Evolutionary conservation across 2,329 filamentous ascomycete genomes (phyloP), one percentile per base, ranked within the genome.

Genomic region (Neonectria hederae): DNA sequence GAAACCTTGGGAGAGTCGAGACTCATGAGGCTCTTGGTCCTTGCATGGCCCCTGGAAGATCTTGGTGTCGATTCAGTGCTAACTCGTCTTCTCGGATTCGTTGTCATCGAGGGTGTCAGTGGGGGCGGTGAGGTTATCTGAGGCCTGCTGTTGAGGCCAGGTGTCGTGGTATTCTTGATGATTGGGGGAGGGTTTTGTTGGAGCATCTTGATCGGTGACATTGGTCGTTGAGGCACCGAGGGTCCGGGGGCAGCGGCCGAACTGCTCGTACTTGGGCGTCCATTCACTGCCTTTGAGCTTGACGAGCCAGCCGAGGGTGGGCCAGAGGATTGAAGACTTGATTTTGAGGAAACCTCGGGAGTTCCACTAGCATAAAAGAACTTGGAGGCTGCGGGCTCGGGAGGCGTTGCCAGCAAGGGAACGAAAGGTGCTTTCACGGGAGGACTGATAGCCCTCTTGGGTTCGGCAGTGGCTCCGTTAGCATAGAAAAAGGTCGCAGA

Each of bases 351-450:
- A 8, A 83, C 63, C 60, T 89, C 85, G 2, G 86, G 85, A 14
- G 81, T 81, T 30, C 89, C 89, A 76, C 92, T 91, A 64, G 90
- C 92, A 76, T 93, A 91, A 76, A 94, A 89, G 81, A 94, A 93
- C 75, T 92, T 92, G 78, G 83, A 83, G 7, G 83, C 72, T n/a
- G 70, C 56, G 14, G 78, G 76, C 63, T 84, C 82, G 49, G 79
- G 76, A 4, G 75, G 75, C 17, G 77, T 73, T 30, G 72, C 69
- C 17, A 78, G 72, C 26, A 78, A 68, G 5, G 82, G 78, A 1
- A 78, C 76, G 57, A 79, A 75, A 13, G 76, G 67, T 8, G 69
- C 71, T 30, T 71, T 71, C 10, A 63, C 60, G 7, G 75, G 76
- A 58, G 69, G 79, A 59, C 63, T 78, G 26, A 68, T 74, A 7